These are phyloP conservation scores for Antarctomyces pellizariae DNA, from an alignment of 495 filamentous ascomycete genomes.

Conservation along the genomic window DNA sequence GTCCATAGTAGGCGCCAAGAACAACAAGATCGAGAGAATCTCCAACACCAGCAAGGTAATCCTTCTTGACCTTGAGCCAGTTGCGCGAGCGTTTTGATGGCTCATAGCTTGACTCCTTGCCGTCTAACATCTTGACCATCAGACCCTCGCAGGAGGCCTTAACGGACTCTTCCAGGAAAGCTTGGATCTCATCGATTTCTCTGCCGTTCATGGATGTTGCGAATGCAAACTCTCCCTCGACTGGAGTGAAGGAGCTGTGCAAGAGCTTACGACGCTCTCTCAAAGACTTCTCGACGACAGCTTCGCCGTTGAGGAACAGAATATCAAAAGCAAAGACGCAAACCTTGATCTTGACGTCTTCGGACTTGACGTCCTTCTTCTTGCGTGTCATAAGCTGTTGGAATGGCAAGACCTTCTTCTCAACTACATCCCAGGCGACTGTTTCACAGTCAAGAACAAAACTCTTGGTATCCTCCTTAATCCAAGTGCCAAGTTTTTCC, in stretches of 20 bases:
- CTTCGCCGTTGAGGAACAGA: constrained; percentile 80
- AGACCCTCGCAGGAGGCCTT: constrained; percentile 90
- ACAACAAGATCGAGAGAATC: constrained; percentile 95
- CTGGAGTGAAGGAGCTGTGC: constrained; percentile 41
- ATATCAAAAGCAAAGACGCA: constrained; percentile 96
- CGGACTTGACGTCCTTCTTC: constrained; percentile 88
- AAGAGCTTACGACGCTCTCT: constrained; percentile 65
- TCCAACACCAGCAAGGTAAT: constrained; percentile 79
- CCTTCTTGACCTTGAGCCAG: constrained; percentile 98
- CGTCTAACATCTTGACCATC: constrained; percentile 99
- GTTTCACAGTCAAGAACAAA: constrained; percentile 97
- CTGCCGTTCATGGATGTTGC: constrained; percentile 73
- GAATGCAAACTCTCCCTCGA: constrained; percentile 81
- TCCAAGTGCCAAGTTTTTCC: constrained; percentile 65
- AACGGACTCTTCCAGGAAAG: constrained; percentile 73
- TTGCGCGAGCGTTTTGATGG: constrained; percentile 87
- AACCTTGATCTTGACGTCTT: constrained; percentile 91
- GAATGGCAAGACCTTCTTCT: constrained; percentile 90
- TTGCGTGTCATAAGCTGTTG: constrained; percentile 97
- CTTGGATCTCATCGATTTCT: constrained; percentile 79
- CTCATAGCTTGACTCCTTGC: constrained; percentile 74
- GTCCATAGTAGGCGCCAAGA: constrained; percentile 80
- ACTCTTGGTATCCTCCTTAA: constrained; percentile 69
- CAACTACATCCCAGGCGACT: constrained; percentile 82
- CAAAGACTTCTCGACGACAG: constrained; percentile 67